Evolutionary conservation across 1,284 basidiomycete species (phyloP).

Genomic region (Porodaedalea pini): DNA sequence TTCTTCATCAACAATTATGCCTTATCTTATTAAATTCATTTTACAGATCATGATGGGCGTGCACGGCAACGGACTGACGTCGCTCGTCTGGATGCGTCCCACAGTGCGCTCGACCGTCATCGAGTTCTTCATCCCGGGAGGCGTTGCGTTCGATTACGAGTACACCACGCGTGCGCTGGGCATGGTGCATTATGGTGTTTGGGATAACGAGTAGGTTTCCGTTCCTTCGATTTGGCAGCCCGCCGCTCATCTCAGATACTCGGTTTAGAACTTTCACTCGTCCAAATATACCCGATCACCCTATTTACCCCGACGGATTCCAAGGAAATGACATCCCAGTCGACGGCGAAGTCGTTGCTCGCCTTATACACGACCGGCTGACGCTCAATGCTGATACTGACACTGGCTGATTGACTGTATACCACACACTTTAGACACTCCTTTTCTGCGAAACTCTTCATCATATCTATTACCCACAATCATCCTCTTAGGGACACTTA

Average conservation of each 20-base stretch:
- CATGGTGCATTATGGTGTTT: slow-evolving; percentile 84
- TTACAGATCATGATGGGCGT: slow-evolving; percentile 81
- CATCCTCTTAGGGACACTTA: no score
- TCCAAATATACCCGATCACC: slow-evolving; percentile 42
- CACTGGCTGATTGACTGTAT: no score
- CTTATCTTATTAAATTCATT: neutral
- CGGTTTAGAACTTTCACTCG: slow-evolving; percentile 40
- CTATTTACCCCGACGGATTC: slow-evolving; percentile 53
- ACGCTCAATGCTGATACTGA: neutral
- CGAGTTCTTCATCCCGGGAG: slow-evolving; percentile 83
- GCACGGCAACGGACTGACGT: slow-evolving; percentile 83
- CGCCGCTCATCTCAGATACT: neutral
- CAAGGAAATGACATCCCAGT: slow-evolving; percentile 57
- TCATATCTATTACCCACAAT: no score
- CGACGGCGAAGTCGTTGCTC: slow-evolving; percentile 41
- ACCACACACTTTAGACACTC: no score
- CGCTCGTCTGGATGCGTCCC: slow-evolving; percentile 83
- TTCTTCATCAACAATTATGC: neutral
- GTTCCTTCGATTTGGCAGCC: neutral
- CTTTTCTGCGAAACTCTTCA: no score
- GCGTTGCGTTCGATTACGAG: slow-evolving; percentile 86
- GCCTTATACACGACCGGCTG: slow-evolving; percentile 34
- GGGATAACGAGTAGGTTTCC: slow-evolving; percentile 49
- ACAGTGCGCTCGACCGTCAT: slow-evolving; percentile 75
- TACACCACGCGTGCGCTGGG: slow-evolving; percentile 76